Evolutionary conservation across 768 basidiomycete genomes (phyloP).

Genomic region (Lactifluus piperatus): DNA sequence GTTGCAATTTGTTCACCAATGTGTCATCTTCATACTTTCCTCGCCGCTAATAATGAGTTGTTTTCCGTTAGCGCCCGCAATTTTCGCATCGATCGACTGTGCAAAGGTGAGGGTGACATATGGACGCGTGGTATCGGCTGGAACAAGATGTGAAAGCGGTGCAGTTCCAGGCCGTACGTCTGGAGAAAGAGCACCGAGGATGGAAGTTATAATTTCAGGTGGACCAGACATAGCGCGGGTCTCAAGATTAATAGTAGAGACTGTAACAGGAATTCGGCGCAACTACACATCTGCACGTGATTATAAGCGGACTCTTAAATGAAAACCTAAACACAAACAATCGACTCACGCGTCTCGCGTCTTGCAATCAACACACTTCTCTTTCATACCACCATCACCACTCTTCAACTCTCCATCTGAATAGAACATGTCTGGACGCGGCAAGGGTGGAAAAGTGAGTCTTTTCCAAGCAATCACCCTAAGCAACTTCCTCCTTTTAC

Average conservation of each 20-base stretch:
- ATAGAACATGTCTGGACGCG: conserved; percentile 83
- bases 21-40: conserved; percentile 90
- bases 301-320: conserved; percentile 11
- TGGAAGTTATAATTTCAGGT: conserved; percentile 6
- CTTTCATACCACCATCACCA: conserved; percentile 19
- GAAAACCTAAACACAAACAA: conserved; percentile 18
- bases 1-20: conserved; percentile 53
- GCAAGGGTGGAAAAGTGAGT: conserved; percentile 82
- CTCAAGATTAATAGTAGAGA: background rate
- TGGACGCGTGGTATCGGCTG: conserved; percentile 32
- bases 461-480: background rate
- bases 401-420: conserved; percentile 20
- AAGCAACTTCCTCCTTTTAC: background rate
- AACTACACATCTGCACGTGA: conserved; percentile 14
- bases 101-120: conserved; percentile 79
- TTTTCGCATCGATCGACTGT: conserved; percentile 81
- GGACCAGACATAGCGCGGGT: conserved; percentile 9
- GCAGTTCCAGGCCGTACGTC: conserved; percentile 10
- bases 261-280: conserved; percentile 1
- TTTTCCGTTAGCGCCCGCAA: conserved; percentile 62
- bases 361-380: conserved; percentile 15
- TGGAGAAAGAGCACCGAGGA: conserved; percentile 11
- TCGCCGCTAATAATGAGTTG: conserved; percentile 79
- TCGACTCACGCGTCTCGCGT: conserved; percentile 16
- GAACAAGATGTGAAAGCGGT: conserved; percentile 14